Evolutionary conservation across 179 eudicot genomes (phyloP).

Genomic region (Silene noctiflora): DNA sequence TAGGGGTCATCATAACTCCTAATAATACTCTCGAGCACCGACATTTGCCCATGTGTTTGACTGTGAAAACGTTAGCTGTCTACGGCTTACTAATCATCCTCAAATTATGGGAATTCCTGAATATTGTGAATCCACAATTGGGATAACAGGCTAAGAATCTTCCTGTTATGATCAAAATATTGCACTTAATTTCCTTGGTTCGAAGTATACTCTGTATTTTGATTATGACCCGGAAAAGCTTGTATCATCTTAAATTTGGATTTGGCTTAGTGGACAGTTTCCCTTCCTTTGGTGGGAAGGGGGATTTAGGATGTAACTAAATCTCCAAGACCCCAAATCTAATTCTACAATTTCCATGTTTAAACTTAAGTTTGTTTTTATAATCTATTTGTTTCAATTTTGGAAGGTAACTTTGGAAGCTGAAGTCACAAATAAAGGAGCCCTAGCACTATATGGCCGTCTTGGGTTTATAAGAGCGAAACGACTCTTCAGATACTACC

Average conservation of each 20-base stretch:
- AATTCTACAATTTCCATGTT: background rate
- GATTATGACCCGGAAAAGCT: background rate
- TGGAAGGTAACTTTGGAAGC: conserved; percentile 94
- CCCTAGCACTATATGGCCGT: conserved; percentile 85
- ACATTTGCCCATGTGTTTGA: background rate
- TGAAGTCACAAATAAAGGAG: conserved; percentile 93
- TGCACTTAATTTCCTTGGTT: background rate
- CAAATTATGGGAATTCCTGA: background rate
- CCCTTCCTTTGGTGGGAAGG: background rate
- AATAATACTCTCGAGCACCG: background rate
- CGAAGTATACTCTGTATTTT: background rate
- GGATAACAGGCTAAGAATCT: no score
- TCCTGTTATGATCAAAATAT: background rate
- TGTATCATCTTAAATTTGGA: background rate
- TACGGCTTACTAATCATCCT: background rate
- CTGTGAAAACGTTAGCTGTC: background rate
- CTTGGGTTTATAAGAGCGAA: conserved; percentile 91
- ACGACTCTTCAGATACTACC: conserved; percentile 84
- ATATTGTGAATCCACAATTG: background rate
- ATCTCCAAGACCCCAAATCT: background rate
- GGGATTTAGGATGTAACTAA: background rate
- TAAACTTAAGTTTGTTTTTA: background rate
- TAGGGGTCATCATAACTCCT: background rate
- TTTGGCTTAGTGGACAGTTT: background rate
- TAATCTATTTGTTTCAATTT: conserved; percentile 1